Evolutionary conservation across 352 stramenopile species (phyloP), one percentile per base, ranked within the genome.

Genomic region (Vaucheria bursata): DNA sequence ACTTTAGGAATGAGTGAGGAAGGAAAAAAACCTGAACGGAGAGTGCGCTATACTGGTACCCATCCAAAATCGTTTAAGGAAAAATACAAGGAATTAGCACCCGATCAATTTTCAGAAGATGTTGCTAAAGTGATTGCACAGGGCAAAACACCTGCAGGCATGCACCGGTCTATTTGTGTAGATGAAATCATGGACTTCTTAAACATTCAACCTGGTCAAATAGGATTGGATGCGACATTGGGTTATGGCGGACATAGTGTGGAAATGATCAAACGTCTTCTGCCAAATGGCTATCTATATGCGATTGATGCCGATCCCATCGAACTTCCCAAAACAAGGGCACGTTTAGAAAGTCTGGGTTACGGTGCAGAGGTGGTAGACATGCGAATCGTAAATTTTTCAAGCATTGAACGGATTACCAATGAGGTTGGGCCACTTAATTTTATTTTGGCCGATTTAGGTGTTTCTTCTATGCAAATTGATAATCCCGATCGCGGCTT

Each of bases 401-500:
- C 45, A 18, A 25, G 45, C 45, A 59, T 59, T 25, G 45, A 59
- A 25, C 45, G 18, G 18, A 18, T 59, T 18, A 25, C 25, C 25
- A 18, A 18, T 25, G 12, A 18, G 45, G 18, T 25, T 25, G 45
- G 45, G 12, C 12, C 12, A 25, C 25, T 59, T 25, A 74, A 80
- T 81, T 89, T 88, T 8, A 89, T 94, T 50, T 77, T 94, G 5
- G 74, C 93, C 0, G 90, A 94, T 85, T 80, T 94, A 34, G 90
- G 90, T 8, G 88, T 94, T 0, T 93, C 88, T 5, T 92, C 87
- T 25, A 84, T 91, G 79, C 90, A 94, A 84, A 91, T 94, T 75
- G 86, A 94, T 80, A 87, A 85, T 34, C 66, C 84, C 3, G 70
- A 40, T 4, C 59, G 83, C 49, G 66, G 90, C 1, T 92, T 92